Percentiles rank a stretch among this genome's conserved stretches.
These are phyloP conservation scores for Tieghemiomyces parasiticus DNA, from an alignment of 192 early-diverging fungal species.

Conservation along the genomic window DNA sequence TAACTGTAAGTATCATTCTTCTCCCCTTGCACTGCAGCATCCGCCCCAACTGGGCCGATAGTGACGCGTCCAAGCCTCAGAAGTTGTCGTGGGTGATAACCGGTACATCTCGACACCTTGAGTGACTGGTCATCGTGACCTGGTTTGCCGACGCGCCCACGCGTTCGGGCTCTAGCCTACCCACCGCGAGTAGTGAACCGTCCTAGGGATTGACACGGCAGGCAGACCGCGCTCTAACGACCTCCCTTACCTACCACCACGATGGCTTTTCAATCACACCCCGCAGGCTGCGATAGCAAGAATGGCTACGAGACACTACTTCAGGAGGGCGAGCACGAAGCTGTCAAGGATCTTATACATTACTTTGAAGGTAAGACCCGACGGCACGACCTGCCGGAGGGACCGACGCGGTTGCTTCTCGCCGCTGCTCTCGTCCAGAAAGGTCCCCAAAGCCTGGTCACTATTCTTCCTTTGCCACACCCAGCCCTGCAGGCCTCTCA, in stretches of 20 bases:
- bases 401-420: too few species aligned
- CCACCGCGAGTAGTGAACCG: not conserved
- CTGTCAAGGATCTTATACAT: conserved; percentile 45
- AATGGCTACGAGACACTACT: conserved; percentile 40
- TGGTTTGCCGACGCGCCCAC: not conserved
- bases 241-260: too few species aligned
- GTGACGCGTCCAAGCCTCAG: not conserved
- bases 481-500: too few species aligned
- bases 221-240: not conserved
- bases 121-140: not conserved
- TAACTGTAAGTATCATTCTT: not conserved
- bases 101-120: not conserved
- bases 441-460: too few species aligned
- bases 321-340: conserved; percentile 53
- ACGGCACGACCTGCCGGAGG: too few species aligned
- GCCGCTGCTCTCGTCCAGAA: too few species aligned
- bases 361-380: conserved; percentile 38
- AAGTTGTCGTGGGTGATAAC: too few species aligned
- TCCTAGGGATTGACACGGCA: not conserved
- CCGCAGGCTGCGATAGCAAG: conserved; percentile 2
- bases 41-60: not conserved
- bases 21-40: not conserved
- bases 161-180: not conserved
- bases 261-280: not conserved
- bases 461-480: too few species aligned